Evolutionary conservation across 73 alveolate species (phyloP).

Genomic region (Urostyla sp.): DNA sequence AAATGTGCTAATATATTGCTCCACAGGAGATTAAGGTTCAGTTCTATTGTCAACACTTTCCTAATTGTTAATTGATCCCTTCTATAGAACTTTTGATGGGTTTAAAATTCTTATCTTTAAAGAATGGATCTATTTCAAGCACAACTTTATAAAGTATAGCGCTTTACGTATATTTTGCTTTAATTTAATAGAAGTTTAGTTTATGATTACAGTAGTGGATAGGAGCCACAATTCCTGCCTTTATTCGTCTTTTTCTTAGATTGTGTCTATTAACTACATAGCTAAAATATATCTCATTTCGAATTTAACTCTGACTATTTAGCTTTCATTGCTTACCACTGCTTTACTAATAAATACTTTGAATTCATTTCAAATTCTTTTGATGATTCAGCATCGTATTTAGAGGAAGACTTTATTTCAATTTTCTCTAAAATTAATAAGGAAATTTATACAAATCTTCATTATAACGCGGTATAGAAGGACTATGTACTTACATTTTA

Average conservation of each 20-base stretch:
- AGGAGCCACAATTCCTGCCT: slow-evolving; percentile 70
- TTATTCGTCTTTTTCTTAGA: slow-evolving; percentile 93
- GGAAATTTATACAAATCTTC: not conserved
- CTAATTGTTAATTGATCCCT: slow-evolving; percentile 91
- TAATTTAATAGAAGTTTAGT: slow-evolving; percentile 31
- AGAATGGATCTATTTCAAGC: slow-evolving; percentile 96
- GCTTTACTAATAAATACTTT: slow-evolving; percentile 74
- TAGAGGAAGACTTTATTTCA: not conserved
- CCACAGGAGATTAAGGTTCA: slow-evolving; percentile 98
- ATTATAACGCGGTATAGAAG: not conserved
- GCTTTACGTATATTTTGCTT: slow-evolving; percentile 58
- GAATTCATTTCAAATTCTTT: not conserved
- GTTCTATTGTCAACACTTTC: slow-evolving; percentile 88
- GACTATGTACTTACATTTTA: slow-evolving; percentile 5
- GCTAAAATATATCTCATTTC: slow-evolving; percentile 83
- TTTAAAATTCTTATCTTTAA: slow-evolving; percentile 89
- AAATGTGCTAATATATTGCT: slow-evolving; percentile 92
- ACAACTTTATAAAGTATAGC: slow-evolving; percentile 86
- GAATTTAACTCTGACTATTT: slow-evolving; percentile 89
- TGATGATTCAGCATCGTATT: not conserved
- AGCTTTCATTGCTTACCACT: slow-evolving; percentile 83
- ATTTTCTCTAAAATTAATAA: not conserved
- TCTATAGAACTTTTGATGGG: slow-evolving; percentile 94
- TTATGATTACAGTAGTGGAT: slow-evolving; percentile 74
- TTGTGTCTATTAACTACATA: slow-evolving; percentile 87